These are phyloP conservation scores for Cruciata laevipes DNA, from an alignment of 257 asterid genomes.

Conservation along the genomic window DNA sequence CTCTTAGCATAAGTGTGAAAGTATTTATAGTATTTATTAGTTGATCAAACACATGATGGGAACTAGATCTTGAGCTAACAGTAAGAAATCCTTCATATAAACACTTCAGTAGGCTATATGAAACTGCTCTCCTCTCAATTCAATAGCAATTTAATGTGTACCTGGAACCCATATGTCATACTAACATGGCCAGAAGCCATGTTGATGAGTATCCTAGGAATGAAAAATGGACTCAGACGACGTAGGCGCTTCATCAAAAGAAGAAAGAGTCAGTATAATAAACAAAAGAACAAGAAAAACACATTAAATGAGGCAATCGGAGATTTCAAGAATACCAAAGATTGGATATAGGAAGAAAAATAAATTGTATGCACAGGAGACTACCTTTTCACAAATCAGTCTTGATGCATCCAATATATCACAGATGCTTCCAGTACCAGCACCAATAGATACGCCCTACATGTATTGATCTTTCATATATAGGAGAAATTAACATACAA, in stretches of 20 bases:
- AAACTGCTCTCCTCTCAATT: background rate
- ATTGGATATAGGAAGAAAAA: background rate
- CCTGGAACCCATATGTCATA: conserved; percentile 96
- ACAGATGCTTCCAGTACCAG: conserved; percentile 89
- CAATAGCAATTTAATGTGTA: conserved; percentile 16
- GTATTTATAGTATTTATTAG: background rate
- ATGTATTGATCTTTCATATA: conserved; percentile 29
- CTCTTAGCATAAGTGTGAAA: background rate
- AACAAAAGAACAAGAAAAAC: background rate
- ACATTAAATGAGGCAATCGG: conserved; percentile 1
- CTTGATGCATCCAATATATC: conserved; percentile 87
- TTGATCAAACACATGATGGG: background rate
- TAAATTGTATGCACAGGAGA: background rate
- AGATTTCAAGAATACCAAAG: background rate
- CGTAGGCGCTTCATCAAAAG: conserved; percentile 59
- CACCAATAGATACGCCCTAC: conserved; percentile 99
- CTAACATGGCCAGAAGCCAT: conserved; percentile 99
- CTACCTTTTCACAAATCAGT: conserved; percentile 80
- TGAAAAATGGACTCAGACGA: conserved; percentile 89
- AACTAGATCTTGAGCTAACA: background rate
- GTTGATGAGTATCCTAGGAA: conserved; percentile 90
- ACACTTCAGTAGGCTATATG: background rate
- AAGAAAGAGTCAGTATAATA: conserved; percentile 7
- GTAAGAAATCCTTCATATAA: background rate
- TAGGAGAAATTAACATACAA: conserved; percentile 12